These are phyloP conservation scores for Alternaria panax DNA, from an alignment of 2,329 filamentous ascomycete species.

Conservation along the genomic window DNA sequence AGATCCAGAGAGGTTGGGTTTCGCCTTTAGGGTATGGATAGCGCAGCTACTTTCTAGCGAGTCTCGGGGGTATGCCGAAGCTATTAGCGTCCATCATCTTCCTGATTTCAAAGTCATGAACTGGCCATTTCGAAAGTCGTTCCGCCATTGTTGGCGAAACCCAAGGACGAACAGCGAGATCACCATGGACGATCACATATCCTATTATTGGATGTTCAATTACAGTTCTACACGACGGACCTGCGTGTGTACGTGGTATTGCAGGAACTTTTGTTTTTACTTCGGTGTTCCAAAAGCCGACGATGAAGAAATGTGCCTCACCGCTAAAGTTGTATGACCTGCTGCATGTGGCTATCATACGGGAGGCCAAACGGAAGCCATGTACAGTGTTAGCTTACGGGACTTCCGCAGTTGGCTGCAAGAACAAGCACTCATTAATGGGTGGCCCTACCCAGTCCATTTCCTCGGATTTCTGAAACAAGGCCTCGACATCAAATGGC, in stretches of 20 bases:
- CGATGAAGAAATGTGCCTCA: constrained; percentile 23
- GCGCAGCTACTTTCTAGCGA: constrained; percentile 7
- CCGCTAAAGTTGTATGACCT: constrained; percentile 45
- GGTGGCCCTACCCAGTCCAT: constrained; percentile 17
- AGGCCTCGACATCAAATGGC: constrained; percentile 16
- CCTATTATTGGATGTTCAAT: constrained; percentile 3
- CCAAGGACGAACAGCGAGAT: constrained; percentile 1
- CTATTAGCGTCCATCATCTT: constrained; percentile 3
- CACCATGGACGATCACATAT: neutral
- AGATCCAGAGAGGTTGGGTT: constrained; percentile 4
- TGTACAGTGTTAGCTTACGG: constrained; percentile 15
- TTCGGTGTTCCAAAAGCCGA: constrained; percentile 10
- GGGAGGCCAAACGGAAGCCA: constrained; percentile 25
- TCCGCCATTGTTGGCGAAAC: constrained; percentile 5
- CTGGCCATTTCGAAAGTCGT: constrained; percentile 2
- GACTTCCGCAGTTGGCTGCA: constrained; percentile 20
- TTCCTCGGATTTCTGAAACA: constrained; percentile 41
- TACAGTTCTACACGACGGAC: constrained; percentile 2
- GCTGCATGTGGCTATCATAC: constrained; percentile 25
- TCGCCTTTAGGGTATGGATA: neutral
- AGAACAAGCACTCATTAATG: constrained; percentile 16
- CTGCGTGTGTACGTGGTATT: neutral
- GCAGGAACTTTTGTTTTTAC: constrained; percentile 9
- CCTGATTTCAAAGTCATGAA: constrained; percentile 7
- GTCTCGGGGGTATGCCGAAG: constrained; percentile 6